phyloP scores from a whole-genome alignment of 2,329 filamentous ascomycete species.

The Colletotrichum graminicola region DNA sequence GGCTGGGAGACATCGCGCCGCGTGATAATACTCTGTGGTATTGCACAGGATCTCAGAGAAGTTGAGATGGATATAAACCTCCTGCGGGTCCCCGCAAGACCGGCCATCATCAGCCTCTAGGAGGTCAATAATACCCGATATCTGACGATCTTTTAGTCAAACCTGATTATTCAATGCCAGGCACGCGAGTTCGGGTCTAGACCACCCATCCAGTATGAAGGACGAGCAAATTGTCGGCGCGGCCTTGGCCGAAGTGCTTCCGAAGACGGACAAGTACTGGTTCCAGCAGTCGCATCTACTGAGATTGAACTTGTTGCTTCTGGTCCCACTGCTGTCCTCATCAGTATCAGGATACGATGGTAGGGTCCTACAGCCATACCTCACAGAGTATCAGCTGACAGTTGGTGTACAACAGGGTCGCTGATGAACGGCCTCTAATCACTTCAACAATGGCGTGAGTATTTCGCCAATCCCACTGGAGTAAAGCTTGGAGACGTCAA shows the following conservation, averaged over 20 bases:
- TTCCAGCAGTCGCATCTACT: constrained; percentile 58
- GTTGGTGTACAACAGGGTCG: constrained; percentile 45
- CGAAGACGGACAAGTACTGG: constrained; percentile 56
- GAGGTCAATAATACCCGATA: background rate
- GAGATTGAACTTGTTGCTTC: constrained; percentile 57
- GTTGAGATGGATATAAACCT: constrained; percentile 25
- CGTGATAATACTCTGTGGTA: background rate
- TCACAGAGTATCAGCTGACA: background rate
- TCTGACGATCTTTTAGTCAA: background rate
- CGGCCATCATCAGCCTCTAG: background rate
- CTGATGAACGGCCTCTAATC: constrained; percentile 57
- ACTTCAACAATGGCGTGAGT: constrained; percentile 50
- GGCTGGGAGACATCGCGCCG: constrained; percentile 9
- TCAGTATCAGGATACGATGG: constrained; percentile 39
- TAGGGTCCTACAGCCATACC: background rate
- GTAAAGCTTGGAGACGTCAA: constrained; percentile 54
- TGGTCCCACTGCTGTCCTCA: constrained; percentile 51
- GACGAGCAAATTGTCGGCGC: constrained; percentile 47
- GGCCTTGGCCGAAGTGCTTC: constrained; percentile 51
- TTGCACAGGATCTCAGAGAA: background rate
- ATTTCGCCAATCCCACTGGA: constrained; percentile 49
- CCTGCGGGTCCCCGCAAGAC: constrained; percentile 9
- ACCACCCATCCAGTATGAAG: constrained; percentile 1
- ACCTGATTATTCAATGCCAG: constrained; percentile 1
- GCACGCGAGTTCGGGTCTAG: constrained; percentile 18